Evolutionary conservation across 768 basidiomycete species (phyloP), one percentile per base, ranked within the genome.

Genomic region (Auriscalpium orientale): DNA sequence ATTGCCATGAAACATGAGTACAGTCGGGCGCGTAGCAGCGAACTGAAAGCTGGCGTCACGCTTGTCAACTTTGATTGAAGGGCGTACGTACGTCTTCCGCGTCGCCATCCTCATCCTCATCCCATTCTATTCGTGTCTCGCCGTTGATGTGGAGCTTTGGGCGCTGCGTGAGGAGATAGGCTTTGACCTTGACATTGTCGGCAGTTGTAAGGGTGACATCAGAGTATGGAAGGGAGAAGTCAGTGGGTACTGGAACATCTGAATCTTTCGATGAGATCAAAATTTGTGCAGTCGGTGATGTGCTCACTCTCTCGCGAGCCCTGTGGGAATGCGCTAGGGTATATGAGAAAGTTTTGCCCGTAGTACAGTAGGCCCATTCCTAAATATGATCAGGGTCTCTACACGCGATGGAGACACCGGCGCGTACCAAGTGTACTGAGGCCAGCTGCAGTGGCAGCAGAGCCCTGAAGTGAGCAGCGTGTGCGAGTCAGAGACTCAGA

Each of bases 1-100:
- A 63, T 91, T 91, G 8, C 95, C 95, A 63, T 98, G 95, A 55
- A 97, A 92, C 84, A 98, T 90, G 50, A 98, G 69, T 2, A 98
- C 76, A 0, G 93, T 97, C 1, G 95, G 95, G 15, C 93, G 76
- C 46, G 67, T 68, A 0, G 73, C 66, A 15, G 76, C 73, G 58
- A 76, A 76, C 78, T 78, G 49, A 3, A 22, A n/a, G 37, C 44
- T 18, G 33, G 18, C 43, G 44, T 28, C 28, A 28, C 28, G 28
- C 28, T 5, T 28, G 28, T 28, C 28, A 28, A 4, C 28, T 28
- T 10, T 38, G 38, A 20, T 15, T 16, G 37, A 16, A 45, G 20
- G 3, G 37, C 46, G 46, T 28, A 65, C 72, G 46, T 61, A 83
- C 83, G 73, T 90, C 81, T 40, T 87, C 83, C 44, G 87, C 79